Evolutionary conservation across 257 asterid species (phyloP).

Genomic region (Solanum ossicruentum): DNA sequence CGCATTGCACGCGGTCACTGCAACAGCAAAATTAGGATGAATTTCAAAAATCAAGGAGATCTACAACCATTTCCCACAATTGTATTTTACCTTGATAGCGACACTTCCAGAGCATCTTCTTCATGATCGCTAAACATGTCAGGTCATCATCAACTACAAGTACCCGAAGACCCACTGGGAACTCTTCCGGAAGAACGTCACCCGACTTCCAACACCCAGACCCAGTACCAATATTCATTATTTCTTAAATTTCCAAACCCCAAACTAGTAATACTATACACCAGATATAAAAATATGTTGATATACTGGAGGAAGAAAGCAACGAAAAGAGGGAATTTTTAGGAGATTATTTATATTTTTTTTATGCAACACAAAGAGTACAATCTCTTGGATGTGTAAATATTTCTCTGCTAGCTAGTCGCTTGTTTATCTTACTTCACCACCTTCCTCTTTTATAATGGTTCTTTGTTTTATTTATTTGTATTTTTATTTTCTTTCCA

Average conservation of each 20-base stretch:
- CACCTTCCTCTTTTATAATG: background rate
- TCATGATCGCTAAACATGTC: slow-evolving; percentile 82
- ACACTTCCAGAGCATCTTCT: slow-evolving; percentile 75
- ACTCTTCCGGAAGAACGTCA: slow-evolving; percentile 59
- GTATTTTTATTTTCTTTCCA: background rate
- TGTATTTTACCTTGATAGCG: slow-evolving; percentile 51
- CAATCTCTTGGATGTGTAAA: background rate
- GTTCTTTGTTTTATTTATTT: background rate
- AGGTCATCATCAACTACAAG: slow-evolving; percentile 96
- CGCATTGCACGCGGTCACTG: slow-evolving; percentile 71
- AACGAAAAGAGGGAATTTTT: background rate
- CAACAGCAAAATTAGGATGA: background rate
- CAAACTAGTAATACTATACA: background rate
- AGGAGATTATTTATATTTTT: slow-evolving; percentile 6
- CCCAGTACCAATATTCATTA: slow-evolving; percentile 51
- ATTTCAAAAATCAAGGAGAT: background rate
- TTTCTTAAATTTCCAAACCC: slow-evolving; percentile 9
- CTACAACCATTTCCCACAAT: background rate
- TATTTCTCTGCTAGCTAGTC: background rate
- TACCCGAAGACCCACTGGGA: slow-evolving; percentile 86
- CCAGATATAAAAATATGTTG: background rate
- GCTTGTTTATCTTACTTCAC: background rate
- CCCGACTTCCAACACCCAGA: slow-evolving; percentile 44
- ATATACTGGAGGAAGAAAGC: background rate
- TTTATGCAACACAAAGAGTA: background rate